Base-by-base conservation (phyloP, 495 filamentous ascomycete genomes). In the Pyronema domesticum region DNA sequence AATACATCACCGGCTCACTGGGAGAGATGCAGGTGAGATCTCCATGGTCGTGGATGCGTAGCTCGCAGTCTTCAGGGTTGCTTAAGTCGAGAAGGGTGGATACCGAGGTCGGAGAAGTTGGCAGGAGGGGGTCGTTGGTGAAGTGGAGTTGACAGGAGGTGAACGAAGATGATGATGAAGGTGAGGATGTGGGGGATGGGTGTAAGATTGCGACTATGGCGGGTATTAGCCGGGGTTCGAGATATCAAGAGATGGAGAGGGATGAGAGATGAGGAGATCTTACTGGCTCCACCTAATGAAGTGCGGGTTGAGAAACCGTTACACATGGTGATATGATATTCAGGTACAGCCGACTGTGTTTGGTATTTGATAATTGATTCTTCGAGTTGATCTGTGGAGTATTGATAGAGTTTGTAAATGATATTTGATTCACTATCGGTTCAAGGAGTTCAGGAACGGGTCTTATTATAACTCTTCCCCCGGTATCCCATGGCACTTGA, bases 111-210 rank as follows among this genome's bases (percentile, higher is more conserved):
- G 60, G 60, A 57, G 55, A 58, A 48, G 55, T 49, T 48, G 58
- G 54, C 46, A 53, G 50, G 15, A 36, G 44, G 13, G 51, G 15
- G n/a, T 54, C 53, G 51, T 62, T 60, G 51, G 55, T 43, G 56
- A 62, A 62, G 42, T 60, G 60, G 39, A 62, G 58, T 33, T 50
- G 55, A 47, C 58, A 62, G 35, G 55, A 61, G 60, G 7, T 13
- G 7, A 60, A 61, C 18, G 45, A 56, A 11, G 42, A 37, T 18
- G n/a, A 33, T 30, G 23, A 30, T 30, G 23, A 30, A 30, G 23
- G 23, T 30, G 23, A 30, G 23, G 23, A 30, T 30, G 23, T 30
- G 6, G 36, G 19, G 51, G 58, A 47, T 51, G 60, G 58, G 23
- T 57, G 51, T 35, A 62, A 48, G 45, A 51, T 46, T 23, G 60